Conservation (phyloP, 257 asterid genomes). For the Primulina tabacum region DNA sequence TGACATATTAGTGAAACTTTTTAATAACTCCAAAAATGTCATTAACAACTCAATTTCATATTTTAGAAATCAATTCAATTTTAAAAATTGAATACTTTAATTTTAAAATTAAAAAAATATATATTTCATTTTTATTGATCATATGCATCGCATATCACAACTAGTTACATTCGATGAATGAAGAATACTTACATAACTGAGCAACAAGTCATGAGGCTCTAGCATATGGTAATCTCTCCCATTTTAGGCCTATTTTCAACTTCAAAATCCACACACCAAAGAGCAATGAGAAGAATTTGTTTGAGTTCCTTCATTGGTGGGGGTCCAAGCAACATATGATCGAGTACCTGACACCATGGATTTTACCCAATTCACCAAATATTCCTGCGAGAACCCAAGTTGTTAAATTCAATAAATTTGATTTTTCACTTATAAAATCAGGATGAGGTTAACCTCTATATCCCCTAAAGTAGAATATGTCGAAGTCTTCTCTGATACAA, state of each 20-base stretch:
- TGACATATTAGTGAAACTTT: too few relatives aligned
- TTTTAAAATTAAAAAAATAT: too few relatives aligned
- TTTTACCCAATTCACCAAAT: conserved; percentile 50
- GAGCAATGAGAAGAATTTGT: conserved; percentile 44
- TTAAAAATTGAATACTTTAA: too few relatives aligned
- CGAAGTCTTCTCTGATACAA: conserved; percentile 47
- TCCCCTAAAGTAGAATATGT: conserved; percentile 29
- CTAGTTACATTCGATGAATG: neutral
- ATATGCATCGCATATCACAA: too few relatives aligned
- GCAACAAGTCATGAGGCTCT: conserved; percentile 45
- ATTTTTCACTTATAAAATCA: too few relatives aligned
- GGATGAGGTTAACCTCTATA: conserved; percentile 32
- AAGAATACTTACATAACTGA: conserved; percentile 39
- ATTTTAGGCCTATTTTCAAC: conserved; percentile 44
- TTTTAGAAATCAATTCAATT: too few relatives aligned
- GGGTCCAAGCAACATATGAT: conserved; percentile 40
- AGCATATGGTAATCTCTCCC: conserved; percentile 51
- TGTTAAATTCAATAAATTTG: neutral
- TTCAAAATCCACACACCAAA: conserved; percentile 58
- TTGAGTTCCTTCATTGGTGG: conserved; percentile 38
- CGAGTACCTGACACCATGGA: conserved; percentile 37
- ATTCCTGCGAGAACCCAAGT: conserved; percentile 35
- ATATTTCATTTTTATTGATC: too few relatives aligned
- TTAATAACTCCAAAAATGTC: too few relatives aligned
- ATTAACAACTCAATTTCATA: too few relatives aligned